Conservation (phyloP, 345 rosid genomes). For the Gossypium stocksii region DNA sequence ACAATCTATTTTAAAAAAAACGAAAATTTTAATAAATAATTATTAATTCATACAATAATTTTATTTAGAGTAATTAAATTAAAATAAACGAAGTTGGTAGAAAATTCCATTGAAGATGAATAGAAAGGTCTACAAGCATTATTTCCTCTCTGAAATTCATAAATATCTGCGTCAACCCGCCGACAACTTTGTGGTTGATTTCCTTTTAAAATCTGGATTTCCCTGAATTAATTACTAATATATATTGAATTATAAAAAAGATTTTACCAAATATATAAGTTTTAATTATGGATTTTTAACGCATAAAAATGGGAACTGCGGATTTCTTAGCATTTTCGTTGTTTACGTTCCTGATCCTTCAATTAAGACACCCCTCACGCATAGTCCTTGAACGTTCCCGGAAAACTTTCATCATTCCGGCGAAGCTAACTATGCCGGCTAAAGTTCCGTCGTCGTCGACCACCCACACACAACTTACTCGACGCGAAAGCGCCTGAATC, state of each 20-base stretch:
- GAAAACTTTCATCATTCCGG: constrained; percentile 48
- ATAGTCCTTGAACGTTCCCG: constrained; percentile 38
- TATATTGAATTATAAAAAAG: too few relatives aligned
- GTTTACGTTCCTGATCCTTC: too few relatives aligned
- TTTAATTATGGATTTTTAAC: background rate
- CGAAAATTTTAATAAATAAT: too few relatives aligned
- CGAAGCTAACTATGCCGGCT: constrained; percentile 47
- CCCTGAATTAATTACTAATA: too few relatives aligned
- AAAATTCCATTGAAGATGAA: background rate
- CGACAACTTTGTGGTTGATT: too few relatives aligned
- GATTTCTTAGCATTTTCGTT: background rate
- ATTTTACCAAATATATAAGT: background rate
- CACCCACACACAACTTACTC: constrained; percentile 53
- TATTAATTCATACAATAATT: too few relatives aligned
- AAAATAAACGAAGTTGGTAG: background rate
- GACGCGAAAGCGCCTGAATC: constrained; percentile 59
- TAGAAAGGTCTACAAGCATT: background rate
- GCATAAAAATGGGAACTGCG: background rate
- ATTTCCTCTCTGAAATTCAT: background rate
- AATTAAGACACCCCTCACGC: background rate
- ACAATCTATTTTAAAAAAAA: too few relatives aligned
- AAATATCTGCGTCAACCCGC: background rate
- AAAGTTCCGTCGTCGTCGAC: constrained; percentile 42
- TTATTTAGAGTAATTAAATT: too few relatives aligned
- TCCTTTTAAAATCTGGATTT: background rate